Evolutionary conservation across 129 eudicot species (phyloP).

Genomic region (Escallonia rubra): DNA sequence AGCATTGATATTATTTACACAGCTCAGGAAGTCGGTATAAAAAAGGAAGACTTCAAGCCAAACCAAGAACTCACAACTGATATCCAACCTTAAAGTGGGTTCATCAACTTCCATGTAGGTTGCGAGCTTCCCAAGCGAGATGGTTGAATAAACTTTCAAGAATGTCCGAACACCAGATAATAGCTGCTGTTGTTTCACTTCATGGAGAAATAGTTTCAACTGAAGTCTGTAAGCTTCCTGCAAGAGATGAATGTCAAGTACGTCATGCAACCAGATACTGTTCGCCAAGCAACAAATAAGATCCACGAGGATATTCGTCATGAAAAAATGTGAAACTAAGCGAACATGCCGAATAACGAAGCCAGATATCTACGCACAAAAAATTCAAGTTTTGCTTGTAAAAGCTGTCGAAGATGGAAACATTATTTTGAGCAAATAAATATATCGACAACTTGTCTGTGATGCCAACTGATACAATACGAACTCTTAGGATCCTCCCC

Average conservation of each 20-base stretch:
- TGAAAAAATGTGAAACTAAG: too few relatives aligned
- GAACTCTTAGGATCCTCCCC: too few relatives aligned
- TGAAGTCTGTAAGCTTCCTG: constrained; percentile 97
- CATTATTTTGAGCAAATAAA: too few relatives aligned
- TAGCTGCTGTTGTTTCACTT: constrained; percentile 90
- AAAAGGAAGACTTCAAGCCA: too few relatives aligned
- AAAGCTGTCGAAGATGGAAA: too few relatives aligned
- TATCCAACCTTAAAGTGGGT: constrained; percentile 65
- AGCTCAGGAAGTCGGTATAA: too few relatives aligned
- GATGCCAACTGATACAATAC: too few relatives aligned
- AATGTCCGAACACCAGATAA: constrained; percentile 71
- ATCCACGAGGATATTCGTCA: background rate
- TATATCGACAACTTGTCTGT: too few relatives aligned
- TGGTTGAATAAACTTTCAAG: constrained; percentile 80
- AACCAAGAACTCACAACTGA: too few relatives aligned
- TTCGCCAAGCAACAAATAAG: background rate
- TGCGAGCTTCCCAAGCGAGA: constrained; percentile 80
- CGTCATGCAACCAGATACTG: background rate
- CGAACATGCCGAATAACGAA: too few relatives aligned
- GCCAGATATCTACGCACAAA: too few relatives aligned
- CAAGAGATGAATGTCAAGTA: constrained; percentile 1
- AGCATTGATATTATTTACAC: background rate
- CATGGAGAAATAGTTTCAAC: constrained; percentile 83
- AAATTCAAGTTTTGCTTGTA: too few relatives aligned
- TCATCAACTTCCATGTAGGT: constrained; percentile 90